Base-by-base conservation (phyloP, 2,329 filamentous ascomycete species). In the Fusarium sp. region DNA sequence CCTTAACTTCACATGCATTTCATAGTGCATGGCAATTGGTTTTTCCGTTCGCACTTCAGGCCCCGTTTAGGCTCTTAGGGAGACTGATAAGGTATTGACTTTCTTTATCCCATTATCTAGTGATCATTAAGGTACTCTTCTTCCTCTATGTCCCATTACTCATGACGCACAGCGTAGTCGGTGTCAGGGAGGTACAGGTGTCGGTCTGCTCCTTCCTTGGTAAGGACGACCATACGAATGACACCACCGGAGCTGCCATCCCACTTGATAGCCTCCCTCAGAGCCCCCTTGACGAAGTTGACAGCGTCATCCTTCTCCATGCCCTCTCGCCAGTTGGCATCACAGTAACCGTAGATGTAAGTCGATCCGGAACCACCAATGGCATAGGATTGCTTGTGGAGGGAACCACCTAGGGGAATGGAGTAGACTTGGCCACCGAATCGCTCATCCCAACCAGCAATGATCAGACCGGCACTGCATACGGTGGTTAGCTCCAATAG, bases 331-430 rank as follows among this genome's bases (percentile, higher is more conserved):
- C 96, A 99, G 86, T 99, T 90, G 62, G 94, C 91, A 80, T 99
- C 95, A 80, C 94, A 98, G 87, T 97, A 98, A 76, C 96, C 96
- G 86, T 98, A 99, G 82, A 99, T 99, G 86, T 99, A 99, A 67
- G 96, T 98, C 75, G 95, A 98, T 44, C 96, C 96, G 22, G 95
- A 98, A 47, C 96, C 96, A 74, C 94, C 94, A 77, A 99, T 99
- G 45, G 96, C 90, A 79, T 98, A 99, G 20, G 94, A 81, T 81
- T 98, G 94, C 87, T 98, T 98, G 90, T 99, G 96, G 75, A 99
- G 89, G 53, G 96, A 98, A 60, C 96, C 96, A 75, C 96, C 96
- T 43, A 98, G 87, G 5, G 96, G 96, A 80, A 99, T 98, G 77
- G 93, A 96, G 85, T 98, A 99, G 70, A 99, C 95, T 81, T 98